Base-by-base conservation (phyloP, 2,329 filamentous ascomycete genomes). In the Ascochyta rabiei region DNA sequence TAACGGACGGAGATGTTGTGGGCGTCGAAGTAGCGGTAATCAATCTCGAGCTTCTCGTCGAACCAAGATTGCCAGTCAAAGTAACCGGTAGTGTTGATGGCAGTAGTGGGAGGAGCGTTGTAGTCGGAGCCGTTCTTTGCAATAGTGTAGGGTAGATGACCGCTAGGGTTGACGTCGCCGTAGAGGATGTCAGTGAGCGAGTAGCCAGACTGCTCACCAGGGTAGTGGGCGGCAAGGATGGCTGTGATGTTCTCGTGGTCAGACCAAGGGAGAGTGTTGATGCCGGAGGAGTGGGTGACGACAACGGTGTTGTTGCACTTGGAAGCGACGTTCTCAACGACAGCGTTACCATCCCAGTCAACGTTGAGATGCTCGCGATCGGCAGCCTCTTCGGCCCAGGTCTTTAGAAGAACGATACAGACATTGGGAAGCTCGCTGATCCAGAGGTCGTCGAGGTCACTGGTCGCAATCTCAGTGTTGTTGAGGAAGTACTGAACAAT, bases 71-170 rank as follows among this genome's bases (percentile, higher is more conserved):
- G 80, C 77, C 77, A 79, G n/a, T 75, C 75, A 44, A 75, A 64
- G 23, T 67, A 68, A 42, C 75, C 73, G 12, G 67, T 72, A 9
- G 73, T 75, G 60, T 78, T 77, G 44, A 73, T 72, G 33, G 71
- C 75, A 16, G 70, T 72, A 18, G 66, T 75, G 21, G 75, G 72
- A 0, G 84, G 69, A 3, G 69, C 68, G 23, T 68, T 64, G 66
- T 95, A 93, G 70, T 96, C 91, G 26, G 83, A 79, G 1, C 88
- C 79, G 1, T 80, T 81, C 65, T 87, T 87, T 9, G 90, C 91
- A 40, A 96, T 89, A 1, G 91, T 96, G 76, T 96, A 96, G 0
- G 93, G 92, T 2, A 97, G 79, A 53, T 90, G 88, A 18, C 93
- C 92, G 44, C 86, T 91, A 0, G 88, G 87, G 66, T 91, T 93